Percentiles rank a stretch among this genome's conserved stretches.
Conservation (phyloP, 2,329 filamentous ascomycete genomes). For the Beauveria sp. region DNA sequence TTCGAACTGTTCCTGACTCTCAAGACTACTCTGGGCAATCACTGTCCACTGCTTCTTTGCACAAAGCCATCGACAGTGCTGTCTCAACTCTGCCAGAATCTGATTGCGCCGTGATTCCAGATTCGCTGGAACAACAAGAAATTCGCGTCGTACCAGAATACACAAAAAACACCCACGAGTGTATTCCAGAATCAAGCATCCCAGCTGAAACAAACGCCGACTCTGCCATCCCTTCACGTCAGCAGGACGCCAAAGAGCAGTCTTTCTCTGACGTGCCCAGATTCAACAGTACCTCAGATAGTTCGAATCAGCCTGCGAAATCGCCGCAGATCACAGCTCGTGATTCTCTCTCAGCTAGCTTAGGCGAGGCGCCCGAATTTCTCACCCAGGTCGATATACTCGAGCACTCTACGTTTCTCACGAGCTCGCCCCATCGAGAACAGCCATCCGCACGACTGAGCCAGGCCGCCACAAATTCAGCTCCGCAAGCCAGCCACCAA, state of each 20-base stretch:
- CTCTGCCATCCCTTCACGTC: background rate
- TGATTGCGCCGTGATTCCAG: slow-evolving; percentile 7
- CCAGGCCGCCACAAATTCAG: background rate
- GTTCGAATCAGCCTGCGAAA: background rate
- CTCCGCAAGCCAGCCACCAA: background rate
- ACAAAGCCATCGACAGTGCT: slow-evolving; percentile 6
- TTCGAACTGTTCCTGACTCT: slow-evolving; percentile 36
- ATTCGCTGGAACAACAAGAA: slow-evolving; percentile 13
- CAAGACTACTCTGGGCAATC: slow-evolving; percentile 27
- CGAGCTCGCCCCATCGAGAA: background rate
- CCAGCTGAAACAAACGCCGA: background rate
- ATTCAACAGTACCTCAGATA: background rate
- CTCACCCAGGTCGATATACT: background rate
- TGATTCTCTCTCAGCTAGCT: background rate
- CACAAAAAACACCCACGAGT: background rate
- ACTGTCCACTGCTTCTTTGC: slow-evolving; percentile 14
- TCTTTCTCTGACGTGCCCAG: background rate
- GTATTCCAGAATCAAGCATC: slow-evolving; percentile 1
- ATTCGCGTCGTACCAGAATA: background rate
- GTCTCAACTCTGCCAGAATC: background rate
- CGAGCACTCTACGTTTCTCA: background rate
- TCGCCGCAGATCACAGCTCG: background rate
- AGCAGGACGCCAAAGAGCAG: background rate
- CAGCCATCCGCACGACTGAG: background rate
- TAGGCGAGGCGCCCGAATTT: background rate